These are phyloP conservation scores for Colletotrichum falcatum DNA, from an alignment of 2,329 filamentous ascomycete genomes.

Conservation along the genomic window DNA sequence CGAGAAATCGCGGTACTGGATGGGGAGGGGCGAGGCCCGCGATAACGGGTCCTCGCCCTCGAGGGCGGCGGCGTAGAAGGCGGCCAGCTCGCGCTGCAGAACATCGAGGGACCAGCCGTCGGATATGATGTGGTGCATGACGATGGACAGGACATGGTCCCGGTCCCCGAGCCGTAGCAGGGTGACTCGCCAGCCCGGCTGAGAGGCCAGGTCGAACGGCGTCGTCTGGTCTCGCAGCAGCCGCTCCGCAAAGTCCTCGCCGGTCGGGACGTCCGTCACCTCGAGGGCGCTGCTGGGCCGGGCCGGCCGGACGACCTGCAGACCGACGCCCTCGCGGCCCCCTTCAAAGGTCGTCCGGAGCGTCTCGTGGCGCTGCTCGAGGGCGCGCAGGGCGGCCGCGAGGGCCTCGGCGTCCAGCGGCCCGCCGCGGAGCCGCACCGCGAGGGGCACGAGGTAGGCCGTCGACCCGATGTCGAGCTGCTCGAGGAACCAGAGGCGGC, in stretches of 20 bases:
- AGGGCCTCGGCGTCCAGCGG: constrained; percentile 38
- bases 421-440: constrained; percentile 40
- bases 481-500: constrained; percentile 44
- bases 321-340: background rate
- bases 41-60: background rate
- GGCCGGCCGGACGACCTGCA: constrained; percentile 28
- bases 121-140: constrained; percentile 28
- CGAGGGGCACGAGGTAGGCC: constrained; percentile 42
- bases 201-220: background rate
- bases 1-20: constrained; percentile 5
- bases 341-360: constrained; percentile 43
- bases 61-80: background rate
- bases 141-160: constrained; percentile 7
- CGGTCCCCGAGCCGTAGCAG: constrained; percentile 19
- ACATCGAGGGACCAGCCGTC: constrained; percentile 29
- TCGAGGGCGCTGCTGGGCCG: background rate
- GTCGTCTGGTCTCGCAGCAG: background rate
- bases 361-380: constrained; percentile 43
- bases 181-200: constrained; percentile 17
- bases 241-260: background rate
- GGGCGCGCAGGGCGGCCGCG: constrained; percentile 24
- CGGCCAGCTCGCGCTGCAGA: background rate
- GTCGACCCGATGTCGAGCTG: constrained; percentile 38
- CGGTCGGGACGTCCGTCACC: background rate
- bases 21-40: background rate